Evolutionary conservation across 129 eudicot species (phyloP).

Genomic region (Flaveria robusta): DNA sequence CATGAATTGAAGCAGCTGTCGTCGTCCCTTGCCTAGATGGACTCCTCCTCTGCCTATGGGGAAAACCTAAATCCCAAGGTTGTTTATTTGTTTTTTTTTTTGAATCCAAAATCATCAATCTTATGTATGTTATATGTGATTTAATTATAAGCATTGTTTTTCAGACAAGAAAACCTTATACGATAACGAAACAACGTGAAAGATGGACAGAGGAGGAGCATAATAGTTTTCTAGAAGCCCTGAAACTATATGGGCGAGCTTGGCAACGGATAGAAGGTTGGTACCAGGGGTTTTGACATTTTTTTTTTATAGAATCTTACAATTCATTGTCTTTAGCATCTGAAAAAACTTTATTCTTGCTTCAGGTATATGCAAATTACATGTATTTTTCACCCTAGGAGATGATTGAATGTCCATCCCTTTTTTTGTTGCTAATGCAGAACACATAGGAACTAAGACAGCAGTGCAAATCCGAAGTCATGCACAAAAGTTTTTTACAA

Average conservation of each 20-base stretch:
- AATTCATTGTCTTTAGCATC: background rate
- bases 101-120: background rate
- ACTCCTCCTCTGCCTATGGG: slow-evolving; percentile 82
- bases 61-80: slow-evolving; percentile 46
- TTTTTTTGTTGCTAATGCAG: slow-evolving; percentile 61
- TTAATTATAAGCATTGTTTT: slow-evolving; percentile 1
- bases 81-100: slow-evolving; percentile 15
- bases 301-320: background rate
- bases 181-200: slow-evolving; percentile 98
- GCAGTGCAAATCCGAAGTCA: slow-evolving; percentile 99
- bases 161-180: slow-evolving; percentile 92
- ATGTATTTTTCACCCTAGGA: background rate
- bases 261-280: slow-evolving; percentile 96
- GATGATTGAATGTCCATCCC: slow-evolving; percentile 17
- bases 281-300: slow-evolving; percentile 35
- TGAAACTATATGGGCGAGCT: slow-evolving; percentile 95
- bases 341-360: slow-evolving; percentile 11
- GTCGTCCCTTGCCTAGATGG: slow-evolving; percentile 47
- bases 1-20: slow-evolving; percentile 55
- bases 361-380: slow-evolving; percentile 29
- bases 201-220: slow-evolving; percentile 99
- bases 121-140: background rate
- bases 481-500: slow-evolving; percentile 97
- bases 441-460: slow-evolving; percentile 99
- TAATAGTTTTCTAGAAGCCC: slow-evolving; percentile 87